A percentile compares a stretch with the other conserved stretches of the same genome.
These are phyloP conservation scores for Alisma plantagoaquatica DNA, from an alignment of 106 monocot species.

Conservation along the genomic window DNA sequence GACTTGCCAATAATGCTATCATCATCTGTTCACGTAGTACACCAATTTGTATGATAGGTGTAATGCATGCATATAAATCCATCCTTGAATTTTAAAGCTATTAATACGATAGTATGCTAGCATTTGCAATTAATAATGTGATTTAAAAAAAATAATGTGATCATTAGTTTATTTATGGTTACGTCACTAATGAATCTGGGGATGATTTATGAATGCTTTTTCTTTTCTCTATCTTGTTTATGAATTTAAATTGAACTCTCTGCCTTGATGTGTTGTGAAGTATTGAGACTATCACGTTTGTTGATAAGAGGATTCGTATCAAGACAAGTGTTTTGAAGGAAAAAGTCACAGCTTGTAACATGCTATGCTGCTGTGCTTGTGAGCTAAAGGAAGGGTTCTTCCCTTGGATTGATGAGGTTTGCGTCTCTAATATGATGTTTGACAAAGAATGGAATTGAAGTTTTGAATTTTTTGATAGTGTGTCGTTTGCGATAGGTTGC, in stretches of 20 bases:
- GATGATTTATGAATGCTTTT: neutral
- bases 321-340: slow-evolving; percentile 90
- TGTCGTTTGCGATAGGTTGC: too few species aligned
- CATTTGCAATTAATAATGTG: neutral
- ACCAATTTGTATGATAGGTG: neutral
- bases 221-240: neutral
- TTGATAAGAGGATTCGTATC: slow-evolving; percentile 91
- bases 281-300: slow-evolving; percentile 87
- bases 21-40: neutral
- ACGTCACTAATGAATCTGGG: neutral
- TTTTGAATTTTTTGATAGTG: too few species aligned
- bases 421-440: too few species aligned
- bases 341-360: slow-evolving; percentile 97
- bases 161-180: neutral
- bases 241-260: neutral
- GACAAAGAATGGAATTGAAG: too few species aligned
- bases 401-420: slow-evolving; percentile 96
- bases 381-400: slow-evolving; percentile 96
- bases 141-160: neutral
- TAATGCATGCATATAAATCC: neutral
- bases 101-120: neutral
- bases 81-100: neutral
- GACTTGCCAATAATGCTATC: too few species aligned
- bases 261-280: slow-evolving; percentile 20
- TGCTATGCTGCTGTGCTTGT: slow-evolving; percentile 96